Evolutionary conservation across 257 asterid species (phyloP).

Genomic region (Jacaranda copaia): DNA sequence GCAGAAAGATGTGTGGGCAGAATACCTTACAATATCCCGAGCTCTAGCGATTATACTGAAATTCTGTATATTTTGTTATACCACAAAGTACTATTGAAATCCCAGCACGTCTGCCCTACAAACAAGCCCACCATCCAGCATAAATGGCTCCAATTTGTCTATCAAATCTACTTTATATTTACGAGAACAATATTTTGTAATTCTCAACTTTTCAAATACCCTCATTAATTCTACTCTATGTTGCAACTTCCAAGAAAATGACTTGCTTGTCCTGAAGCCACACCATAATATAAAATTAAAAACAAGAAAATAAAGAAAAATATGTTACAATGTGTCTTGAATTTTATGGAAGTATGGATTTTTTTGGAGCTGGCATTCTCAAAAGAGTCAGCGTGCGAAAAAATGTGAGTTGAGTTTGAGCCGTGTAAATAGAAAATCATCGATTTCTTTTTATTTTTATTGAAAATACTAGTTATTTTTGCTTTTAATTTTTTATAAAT

Average conservation of each 20-base stretch:
- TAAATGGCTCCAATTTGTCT: slow-evolving; percentile 28
- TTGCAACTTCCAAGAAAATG: not conserved
- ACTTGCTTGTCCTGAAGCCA: not conserved
- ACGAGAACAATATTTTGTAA: not conserved
- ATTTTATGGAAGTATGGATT: too few relatives aligned
- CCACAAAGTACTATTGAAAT: not conserved
- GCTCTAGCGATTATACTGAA: not conserved
- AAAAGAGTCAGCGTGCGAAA: too few relatives aligned
- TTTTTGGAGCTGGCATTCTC: too few relatives aligned
- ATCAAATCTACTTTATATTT: not conserved
- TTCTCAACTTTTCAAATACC: not conserved
- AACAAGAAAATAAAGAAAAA: too few relatives aligned
- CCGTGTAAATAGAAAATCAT: too few relatives aligned
- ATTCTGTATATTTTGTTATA: not conserved
- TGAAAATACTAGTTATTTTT: too few relatives aligned
- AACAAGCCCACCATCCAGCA: slow-evolving; percentile 30
- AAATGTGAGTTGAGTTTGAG: too few relatives aligned
- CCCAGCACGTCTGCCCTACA: slow-evolving; percentile 36
- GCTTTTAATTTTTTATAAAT: too few relatives aligned
- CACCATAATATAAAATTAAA: not conserved
- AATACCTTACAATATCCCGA: not conserved
- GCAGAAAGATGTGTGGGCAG: not conserved
- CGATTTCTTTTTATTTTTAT: too few relatives aligned
- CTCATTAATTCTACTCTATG: not conserved
- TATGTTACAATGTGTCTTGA: too few relatives aligned